Conservation (phyloP, 2,329 filamentous ascomycete genomes). For the Madurella fahalii region DNA sequence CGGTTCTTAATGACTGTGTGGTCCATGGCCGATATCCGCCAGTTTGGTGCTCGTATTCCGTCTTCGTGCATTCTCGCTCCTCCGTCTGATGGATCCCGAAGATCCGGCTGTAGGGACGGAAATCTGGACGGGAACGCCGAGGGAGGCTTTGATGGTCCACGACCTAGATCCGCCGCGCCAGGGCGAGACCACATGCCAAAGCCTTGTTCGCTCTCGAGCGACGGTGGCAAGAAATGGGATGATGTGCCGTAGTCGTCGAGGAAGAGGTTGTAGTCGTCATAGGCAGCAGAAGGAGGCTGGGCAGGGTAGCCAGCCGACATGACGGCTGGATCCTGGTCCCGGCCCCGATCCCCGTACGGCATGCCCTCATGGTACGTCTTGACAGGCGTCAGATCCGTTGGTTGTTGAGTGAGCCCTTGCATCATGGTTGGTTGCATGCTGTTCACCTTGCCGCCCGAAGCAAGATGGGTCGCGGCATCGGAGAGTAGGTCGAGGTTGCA, state of each 20-base stretch:
- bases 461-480: constrained; percentile 52
- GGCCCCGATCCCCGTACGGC: constrained; percentile 45
- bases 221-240: constrained; percentile 52
- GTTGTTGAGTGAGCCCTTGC: constrained; percentile 40
- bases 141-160: constrained; percentile 43
- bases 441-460: constrained; percentile 51
- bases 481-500: constrained; percentile 58
- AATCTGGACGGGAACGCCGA: constrained; percentile 54
- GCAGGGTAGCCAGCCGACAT: constrained; percentile 40
- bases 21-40: constrained; percentile 51
- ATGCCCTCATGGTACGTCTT: constrained; percentile 49
- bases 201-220: constrained; percentile 51
- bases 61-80: constrained; percentile 40
- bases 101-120: constrained; percentile 50
- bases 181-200: constrained; percentile 49
- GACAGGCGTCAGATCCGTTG: constrained; percentile 40
- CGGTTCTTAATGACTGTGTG: constrained; percentile 54
- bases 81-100: constrained; percentile 41
- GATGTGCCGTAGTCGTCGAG: constrained; percentile 54
- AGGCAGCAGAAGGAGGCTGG: constrained; percentile 36
- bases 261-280: constrained; percentile 57
- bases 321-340: constrained; percentile 42
- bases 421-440: constrained; percentile 48
- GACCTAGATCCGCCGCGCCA: constrained; percentile 34
- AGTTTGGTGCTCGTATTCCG: constrained; percentile 35